These are phyloP conservation scores for Thermothelomyces thermophilus DNA, from an alignment of 2,329 filamentous ascomycete genomes.

Conservation along the genomic window DNA sequence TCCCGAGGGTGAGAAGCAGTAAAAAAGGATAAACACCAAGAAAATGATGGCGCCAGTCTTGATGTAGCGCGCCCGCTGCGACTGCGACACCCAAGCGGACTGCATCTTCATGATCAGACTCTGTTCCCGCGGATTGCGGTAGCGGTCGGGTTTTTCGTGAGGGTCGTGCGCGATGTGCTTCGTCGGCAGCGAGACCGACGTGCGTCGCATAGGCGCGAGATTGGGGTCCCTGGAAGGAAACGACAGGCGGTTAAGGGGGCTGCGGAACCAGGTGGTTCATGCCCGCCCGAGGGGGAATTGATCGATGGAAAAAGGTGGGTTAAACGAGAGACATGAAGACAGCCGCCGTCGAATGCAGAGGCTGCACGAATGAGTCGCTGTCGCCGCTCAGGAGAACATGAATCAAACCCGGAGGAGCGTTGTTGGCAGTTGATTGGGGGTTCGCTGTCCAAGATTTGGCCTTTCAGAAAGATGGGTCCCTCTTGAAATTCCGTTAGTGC, in stretches of 20 bases:
- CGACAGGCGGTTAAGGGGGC: not conserved
- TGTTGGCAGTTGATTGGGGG: slow-evolving; percentile 3
- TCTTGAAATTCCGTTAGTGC: slow-evolving; percentile 3
- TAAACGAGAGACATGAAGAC: slow-evolving; percentile 22
- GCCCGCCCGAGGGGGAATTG: slow-evolving; percentile 8
- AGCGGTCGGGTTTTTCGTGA: slow-evolving; percentile 59
- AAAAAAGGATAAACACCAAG: slow-evolving; percentile 54
- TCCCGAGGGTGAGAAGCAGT: slow-evolving; percentile 55
- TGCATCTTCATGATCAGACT: slow-evolving; percentile 50
- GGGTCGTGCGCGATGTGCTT: slow-evolving; percentile 55
- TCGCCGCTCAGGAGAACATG: not conserved
- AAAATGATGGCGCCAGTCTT: slow-evolving; percentile 59
- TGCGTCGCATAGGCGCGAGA: slow-evolving; percentile 50
- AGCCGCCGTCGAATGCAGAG: not conserved
- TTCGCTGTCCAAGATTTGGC: slow-evolving; percentile 8
- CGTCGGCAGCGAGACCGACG: slow-evolving; percentile 57
- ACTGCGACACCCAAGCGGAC: slow-evolving; percentile 55
- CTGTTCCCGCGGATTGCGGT: slow-evolving; percentile 40
- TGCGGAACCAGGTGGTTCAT: slow-evolving; percentile 10
- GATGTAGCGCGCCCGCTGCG: slow-evolving; percentile 58
- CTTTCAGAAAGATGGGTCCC: slow-evolving; percentile 6
- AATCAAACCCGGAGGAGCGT: not conserved
- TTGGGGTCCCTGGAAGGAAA: slow-evolving; percentile 2
- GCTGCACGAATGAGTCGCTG: not conserved
- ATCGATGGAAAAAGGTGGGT: slow-evolving; percentile 2